Conservation (phyloP, 805 yeast species). For the Wickerhamiella sorbophila region DNA sequence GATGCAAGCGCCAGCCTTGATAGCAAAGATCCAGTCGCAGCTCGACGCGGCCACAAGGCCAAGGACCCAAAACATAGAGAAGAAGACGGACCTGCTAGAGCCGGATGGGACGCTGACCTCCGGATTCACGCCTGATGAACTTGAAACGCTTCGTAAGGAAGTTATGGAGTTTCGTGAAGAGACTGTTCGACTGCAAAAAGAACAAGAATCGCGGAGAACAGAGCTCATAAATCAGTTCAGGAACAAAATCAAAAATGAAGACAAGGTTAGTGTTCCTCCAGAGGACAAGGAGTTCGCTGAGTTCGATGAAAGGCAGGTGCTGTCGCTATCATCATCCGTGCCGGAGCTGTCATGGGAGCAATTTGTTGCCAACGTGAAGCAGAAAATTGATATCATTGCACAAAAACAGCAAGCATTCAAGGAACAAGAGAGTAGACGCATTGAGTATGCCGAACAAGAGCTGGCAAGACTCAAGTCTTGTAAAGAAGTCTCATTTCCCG, state of each 20-base stretch:
- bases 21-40: neutral
- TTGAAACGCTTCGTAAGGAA: slow-evolving; percentile 12
- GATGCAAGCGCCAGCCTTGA: neutral
- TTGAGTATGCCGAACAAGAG: neutral
- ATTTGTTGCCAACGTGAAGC: no score
- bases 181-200: slow-evolving; percentile 2
- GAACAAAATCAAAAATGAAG: neutral
- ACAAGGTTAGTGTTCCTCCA: no score
- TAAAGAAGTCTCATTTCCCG: neutral
- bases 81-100: neutral
- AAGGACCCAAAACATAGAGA: neutral
- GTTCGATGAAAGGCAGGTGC: no score
- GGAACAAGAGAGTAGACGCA: no score
- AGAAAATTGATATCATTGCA: no score
- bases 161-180: slow-evolving; percentile 15
- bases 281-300: no score
- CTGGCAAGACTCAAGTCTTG: neutral
- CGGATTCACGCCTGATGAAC: slow-evolving; percentile 6
- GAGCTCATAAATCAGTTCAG: neutral
- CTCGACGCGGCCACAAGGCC: neutral
- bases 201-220: neutral
- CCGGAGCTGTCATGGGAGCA: no score
- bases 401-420: no score
- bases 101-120: slow-evolving; percentile 2
- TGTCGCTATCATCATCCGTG: no score